Evolutionary conservation across 345 rosid species (phyloP), one percentile per base, ranked within the genome.

Genomic region (Salix brachista): DNA sequence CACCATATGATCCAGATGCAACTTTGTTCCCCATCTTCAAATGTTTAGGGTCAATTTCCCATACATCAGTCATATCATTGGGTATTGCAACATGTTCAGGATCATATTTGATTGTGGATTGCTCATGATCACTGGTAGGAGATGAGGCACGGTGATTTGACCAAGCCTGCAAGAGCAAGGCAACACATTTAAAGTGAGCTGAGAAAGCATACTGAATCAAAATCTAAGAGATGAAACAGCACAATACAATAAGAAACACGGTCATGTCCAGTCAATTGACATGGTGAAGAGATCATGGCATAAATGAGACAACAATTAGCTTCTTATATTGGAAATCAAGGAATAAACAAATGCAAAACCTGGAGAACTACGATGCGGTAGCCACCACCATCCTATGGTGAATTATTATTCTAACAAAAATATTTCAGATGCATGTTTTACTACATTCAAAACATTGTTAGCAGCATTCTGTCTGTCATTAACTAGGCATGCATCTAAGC

Each of bases 1-100:
- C 98, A 66, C 99, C 99, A 83, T 93, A 93, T 73, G 99, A 89
- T 71, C 99, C 99, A 79, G 98, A 93, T 71, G 99, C 99, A 80
- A 95, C 89, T 88, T 88, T 93, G 79, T 75, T 87, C 81, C 86
- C 98, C 74, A 92, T 91, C 85, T 88, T 87, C 78, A 96, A 80
- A 76, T 88, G 74, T 78, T 81, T 77, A 26, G 89, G 88, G 84
- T 96, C 91, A 76, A 96, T 87, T 88, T 96, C 99, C 99, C 99
- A 96, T 36, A 90, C 99, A 85, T 96, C 98, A 70, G 91, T 91
- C 83, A 98, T 97, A 75, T 93, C 99, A 78, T 75, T 83, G 66
- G 98, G 99, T 88, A 96, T 96, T 72, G 90, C 54, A 83, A 96
- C 91, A 84, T 86, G 88, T 82, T 85, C 78, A 61, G 80, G 79